Conservation (phyloP, 306 rosid species). For the Cucurbita moschata region DNA sequence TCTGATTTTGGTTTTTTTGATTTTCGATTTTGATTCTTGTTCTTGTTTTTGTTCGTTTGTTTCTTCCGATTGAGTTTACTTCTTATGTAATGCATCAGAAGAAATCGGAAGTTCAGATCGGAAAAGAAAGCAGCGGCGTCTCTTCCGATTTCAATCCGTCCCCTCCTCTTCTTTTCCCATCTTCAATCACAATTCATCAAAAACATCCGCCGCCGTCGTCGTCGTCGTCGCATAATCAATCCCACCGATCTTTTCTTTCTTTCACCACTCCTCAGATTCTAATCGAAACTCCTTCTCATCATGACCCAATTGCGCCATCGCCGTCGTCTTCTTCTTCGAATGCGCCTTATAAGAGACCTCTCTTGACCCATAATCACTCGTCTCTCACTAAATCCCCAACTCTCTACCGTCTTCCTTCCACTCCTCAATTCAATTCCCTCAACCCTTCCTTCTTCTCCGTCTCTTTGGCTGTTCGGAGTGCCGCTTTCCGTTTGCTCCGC, state of each 20-base stretch:
- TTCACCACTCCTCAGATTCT: constrained; percentile 12
- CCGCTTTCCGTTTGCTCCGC: constrained; percentile 35
- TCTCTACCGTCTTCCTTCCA: constrained; percentile 20
- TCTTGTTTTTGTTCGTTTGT: background rate
- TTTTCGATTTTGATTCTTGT: background rate
- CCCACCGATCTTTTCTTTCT: constrained; percentile 13
- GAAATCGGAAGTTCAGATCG: constrained; percentile 98
- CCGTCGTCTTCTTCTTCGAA: constrained; percentile 22
- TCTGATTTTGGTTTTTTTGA: background rate
- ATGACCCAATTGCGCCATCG: constrained; percentile 12
- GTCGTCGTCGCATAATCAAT: background rate
- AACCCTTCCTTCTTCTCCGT: constrained; percentile 22
- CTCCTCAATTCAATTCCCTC: constrained; percentile 17
- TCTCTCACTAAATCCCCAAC: constrained; percentile 46
- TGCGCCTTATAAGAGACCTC: constrained; percentile 55
- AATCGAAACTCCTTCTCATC: constrained; percentile 16
- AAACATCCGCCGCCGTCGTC: constrained; percentile 17
- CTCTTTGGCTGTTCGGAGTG: constrained; percentile 27
- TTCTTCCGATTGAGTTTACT: background rate
- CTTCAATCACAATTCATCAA: constrained; percentile 22
- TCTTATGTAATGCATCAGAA: constrained; percentile 76
- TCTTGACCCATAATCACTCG: constrained; percentile 38
- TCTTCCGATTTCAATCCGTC: constrained; percentile 97
- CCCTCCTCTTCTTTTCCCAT: constrained; percentile 38
- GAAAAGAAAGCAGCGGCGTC: constrained; percentile 98